These are phyloP conservation scores for Metschnikowia borealis DNA, from an alignment of 805 yeast genomes.

Conservation along the genomic window DNA sequence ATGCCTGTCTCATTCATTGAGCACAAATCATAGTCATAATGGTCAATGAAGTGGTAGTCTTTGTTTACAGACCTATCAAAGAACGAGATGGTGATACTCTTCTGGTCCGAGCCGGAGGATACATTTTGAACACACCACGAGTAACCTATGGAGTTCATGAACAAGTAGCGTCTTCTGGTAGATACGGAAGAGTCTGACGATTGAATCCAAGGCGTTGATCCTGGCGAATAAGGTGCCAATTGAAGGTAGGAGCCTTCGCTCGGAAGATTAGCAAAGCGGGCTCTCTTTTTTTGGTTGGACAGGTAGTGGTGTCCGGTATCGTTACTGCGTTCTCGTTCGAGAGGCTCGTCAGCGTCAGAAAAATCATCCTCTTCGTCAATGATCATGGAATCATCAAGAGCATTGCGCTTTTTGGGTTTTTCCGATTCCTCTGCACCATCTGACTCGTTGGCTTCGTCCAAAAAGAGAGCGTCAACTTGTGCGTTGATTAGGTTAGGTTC, in stretches of 20 bases:
- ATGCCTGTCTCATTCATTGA: constrained; percentile 65
- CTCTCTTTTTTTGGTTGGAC: constrained; percentile 8
- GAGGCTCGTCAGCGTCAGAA: constrained; percentile 5
- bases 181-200: constrained; percentile 30
- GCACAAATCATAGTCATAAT: constrained; percentile 67
- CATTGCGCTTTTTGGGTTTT: constrained; percentile 26
- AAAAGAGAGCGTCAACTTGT: constrained; percentile 15
- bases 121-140: constrained; percentile 62
- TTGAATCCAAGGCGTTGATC: constrained; percentile 74
- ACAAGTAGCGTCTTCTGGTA: constrained; percentile 59
- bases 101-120: constrained; percentile 28
- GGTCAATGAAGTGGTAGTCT: constrained; percentile 84
- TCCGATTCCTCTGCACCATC: constrained; percentile 11
- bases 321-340: constrained; percentile 6
- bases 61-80: constrained; percentile 72
- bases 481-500: constrained; percentile 2
- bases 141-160: constrained; percentile 78
- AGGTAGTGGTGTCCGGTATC: constrained; percentile 12
- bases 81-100: constrained; percentile 81
- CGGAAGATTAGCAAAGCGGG: constrained; percentile 3
- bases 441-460: constrained; percentile 18
- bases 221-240: constrained; percentile 72
- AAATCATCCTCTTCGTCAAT: constrained; percentile 18
- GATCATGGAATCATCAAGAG: constrained; percentile 32
- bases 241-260: constrained; percentile 13